phyloP scores from a whole-genome alignment of 768 basidiomycete genomes.

The Tricholoma terreum region DNA sequence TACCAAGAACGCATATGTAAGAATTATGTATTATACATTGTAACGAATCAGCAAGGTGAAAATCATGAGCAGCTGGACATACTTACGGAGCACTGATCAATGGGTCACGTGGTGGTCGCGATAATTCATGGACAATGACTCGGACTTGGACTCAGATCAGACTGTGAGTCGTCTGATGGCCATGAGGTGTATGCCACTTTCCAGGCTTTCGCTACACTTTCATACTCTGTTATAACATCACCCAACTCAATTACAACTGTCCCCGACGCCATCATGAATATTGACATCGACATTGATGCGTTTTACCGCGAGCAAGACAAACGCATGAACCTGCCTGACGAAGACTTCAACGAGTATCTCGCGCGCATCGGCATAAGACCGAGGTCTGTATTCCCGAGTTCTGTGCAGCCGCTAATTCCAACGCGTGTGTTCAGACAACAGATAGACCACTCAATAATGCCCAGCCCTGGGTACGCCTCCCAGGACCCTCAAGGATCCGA shows the following conservation, averaged over 20 bases:
- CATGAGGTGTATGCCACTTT: too few species aligned
- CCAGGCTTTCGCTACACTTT: too few species aligned
- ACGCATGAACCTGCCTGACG: slow-evolving; percentile 51
- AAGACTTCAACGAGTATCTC: slow-evolving; percentile 48
- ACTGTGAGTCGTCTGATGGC: too few species aligned
- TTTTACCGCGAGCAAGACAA: slow-evolving; percentile 57
- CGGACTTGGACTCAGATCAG: too few species aligned
- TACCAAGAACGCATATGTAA: neutral
- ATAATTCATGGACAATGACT: too few species aligned
- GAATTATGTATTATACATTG: too few species aligned
- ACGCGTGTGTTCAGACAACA: neutral
- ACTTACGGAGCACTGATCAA: too few species aligned
- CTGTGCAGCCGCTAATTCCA: neutral
- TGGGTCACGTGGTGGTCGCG: too few species aligned
- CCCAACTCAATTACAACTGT: neutral
- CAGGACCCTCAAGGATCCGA: neutral
- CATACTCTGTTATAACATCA: neutral
- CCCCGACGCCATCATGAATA: neutral
- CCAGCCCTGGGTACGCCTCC: neutral
- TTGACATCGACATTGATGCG: slow-evolving; percentile 23
- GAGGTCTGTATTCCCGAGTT: slow-evolving; percentile 12
- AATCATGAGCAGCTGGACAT: too few species aligned
- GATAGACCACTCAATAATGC: neutral
- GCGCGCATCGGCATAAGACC: slow-evolving; percentile 25
- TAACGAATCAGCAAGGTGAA: too few species aligned